Base-by-base conservation (phyloP, 768 basidiomycete genomes). In the Panaeolus cyanescens region DNA sequence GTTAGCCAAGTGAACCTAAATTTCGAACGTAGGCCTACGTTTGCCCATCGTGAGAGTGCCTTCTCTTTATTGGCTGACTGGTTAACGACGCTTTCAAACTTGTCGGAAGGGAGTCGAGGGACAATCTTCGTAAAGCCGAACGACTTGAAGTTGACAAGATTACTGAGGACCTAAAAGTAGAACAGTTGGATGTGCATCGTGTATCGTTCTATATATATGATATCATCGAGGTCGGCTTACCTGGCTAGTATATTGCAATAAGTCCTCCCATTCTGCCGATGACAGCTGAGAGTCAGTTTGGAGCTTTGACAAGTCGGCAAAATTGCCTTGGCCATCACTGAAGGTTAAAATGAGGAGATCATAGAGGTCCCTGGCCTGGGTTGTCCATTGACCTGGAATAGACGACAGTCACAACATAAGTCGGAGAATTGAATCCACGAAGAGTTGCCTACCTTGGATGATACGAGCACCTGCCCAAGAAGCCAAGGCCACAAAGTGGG, bases 101-200 rank as follows among this genome's bases (percentile, higher is more conserved):
- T 86, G 15, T 77, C 80, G 22, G 79, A 67, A 2, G 85, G 67
- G 50, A 91, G 67, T 20, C 94, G 88, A 20, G 94, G 93, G 54
- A 93, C 70, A 65, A 96, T 90, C 77, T 96, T 95, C 40, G 90
- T 91, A 68, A 90, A 91, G 1, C 93, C 93, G 63, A 95, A 95
- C 2, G 81, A 83, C 71, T 85, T 91, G 75, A 87, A 93, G 74
- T 94, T 94, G 22, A 85, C 83, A 20, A 89, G 77, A 69, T 88
- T 88, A 70, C 83, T 84, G 61, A 89, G 67, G 13, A 83, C 82
- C 82, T 83, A 59, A 36, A 56, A 37, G 22, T 15, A 54, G 32
- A 25, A 50, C 45, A 28, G 39, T 17, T 42, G 3, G 4, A 5
- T 8, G 30, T 19, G 36, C 42, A 34, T 33, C 40, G 45, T 59